A percentile compares a stretch with the other conserved stretches of the same genome.
These are phyloP conservation scores for Mucor irregularis DNA, from an alignment of 371 early-diverging fungal genomes.

Conservation along the genomic window DNA sequence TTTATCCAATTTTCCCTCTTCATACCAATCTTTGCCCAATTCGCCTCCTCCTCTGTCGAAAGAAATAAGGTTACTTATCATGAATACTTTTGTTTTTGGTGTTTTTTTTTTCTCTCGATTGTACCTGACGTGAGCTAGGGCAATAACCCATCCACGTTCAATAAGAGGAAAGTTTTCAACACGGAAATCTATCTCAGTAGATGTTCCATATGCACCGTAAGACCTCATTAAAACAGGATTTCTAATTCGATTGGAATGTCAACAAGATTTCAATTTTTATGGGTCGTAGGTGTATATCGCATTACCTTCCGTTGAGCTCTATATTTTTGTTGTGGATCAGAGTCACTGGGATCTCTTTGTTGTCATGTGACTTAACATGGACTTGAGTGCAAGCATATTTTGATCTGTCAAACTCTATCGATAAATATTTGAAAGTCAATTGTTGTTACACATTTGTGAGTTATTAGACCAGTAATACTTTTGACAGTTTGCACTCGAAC, in stretches of 20 bases:
- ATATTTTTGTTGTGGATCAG: slow-evolving; percentile 62
- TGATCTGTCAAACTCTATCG: slow-evolving; percentile 52
- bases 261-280: neutral
- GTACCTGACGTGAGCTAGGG: slow-evolving; percentile 83
- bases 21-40: slow-evolving; percentile 77
- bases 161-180: slow-evolving; percentile 79
- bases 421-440: neutral
- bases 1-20: slow-evolving; percentile 63
- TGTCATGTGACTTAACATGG: slow-evolving; percentile 51
- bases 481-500: slow-evolving; percentile 53
- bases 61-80: neutral
- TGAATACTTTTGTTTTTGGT: too few relatives aligned
- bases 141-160: slow-evolving; percentile 81
- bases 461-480: slow-evolving; percentile 47
- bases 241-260: slow-evolving; percentile 14
- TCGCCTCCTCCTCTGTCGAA: slow-evolving; percentile 79
- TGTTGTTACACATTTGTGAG: neutral
- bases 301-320: slow-evolving; percentile 48
- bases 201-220: slow-evolving; percentile 87
- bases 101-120: slow-evolving; percentile 32
- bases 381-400: slow-evolving; percentile 55
- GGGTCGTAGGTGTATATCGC: neutral
- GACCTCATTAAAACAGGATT: slow-evolving; percentile 76
- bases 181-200: slow-evolving; percentile 79
- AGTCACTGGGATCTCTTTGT: slow-evolving; percentile 64